Percentiles rank a stretch among this genome's conserved stretches.
These are phyloP conservation scores for Ceratobasidium sp. DNA, from an alignment of 1,284 basidiomycete species.

Conservation along the genomic window DNA sequence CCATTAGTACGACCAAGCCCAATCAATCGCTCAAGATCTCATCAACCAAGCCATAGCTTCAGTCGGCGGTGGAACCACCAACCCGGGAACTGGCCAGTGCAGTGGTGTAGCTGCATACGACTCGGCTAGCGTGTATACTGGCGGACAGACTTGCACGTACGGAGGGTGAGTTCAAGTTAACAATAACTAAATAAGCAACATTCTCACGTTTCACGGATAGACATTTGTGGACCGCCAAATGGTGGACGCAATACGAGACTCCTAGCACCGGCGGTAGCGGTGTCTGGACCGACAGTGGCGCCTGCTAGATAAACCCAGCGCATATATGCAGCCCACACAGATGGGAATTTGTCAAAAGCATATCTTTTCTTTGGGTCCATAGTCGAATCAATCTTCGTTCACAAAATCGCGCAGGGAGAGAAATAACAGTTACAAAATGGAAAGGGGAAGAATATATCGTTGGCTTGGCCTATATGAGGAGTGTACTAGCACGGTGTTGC, in stretches of 20 bases:
- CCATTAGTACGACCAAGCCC: constrained; percentile 36
- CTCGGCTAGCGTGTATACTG: constrained; percentile 11
- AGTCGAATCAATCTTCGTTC: too few species aligned
- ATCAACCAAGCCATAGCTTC: constrained; percentile 20
- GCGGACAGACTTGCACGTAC: constrained; percentile 29
- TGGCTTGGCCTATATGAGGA: background rate
- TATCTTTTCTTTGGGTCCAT: too few species aligned
- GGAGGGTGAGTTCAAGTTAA: constrained; percentile 7
- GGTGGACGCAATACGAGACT: constrained; percentile 38
- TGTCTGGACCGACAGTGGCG: constrained; percentile 31
- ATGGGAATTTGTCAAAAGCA: too few species aligned
- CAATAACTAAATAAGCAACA: background rate
- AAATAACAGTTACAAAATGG: too few species aligned
- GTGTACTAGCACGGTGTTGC: background rate
- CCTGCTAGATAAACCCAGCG: constrained; percentile 27
- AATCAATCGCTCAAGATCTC: constrained; percentile 23
- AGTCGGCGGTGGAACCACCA: constrained; percentile 30
- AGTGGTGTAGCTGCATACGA: constrained; percentile 29
- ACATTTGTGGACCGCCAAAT: constrained; percentile 42
- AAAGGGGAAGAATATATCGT: too few species aligned
- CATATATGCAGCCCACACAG: constrained; percentile 1
- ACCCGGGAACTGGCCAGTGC: constrained; percentile 33
- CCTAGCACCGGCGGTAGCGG: constrained; percentile 39
- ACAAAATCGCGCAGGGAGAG: too few species aligned
- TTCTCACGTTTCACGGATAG: background rate